Evolutionary conservation across 164 flowering plant species (phyloP), one percentile per base, ranked within the genome.

Genomic region (Cinnamomum micranthum): DNA sequence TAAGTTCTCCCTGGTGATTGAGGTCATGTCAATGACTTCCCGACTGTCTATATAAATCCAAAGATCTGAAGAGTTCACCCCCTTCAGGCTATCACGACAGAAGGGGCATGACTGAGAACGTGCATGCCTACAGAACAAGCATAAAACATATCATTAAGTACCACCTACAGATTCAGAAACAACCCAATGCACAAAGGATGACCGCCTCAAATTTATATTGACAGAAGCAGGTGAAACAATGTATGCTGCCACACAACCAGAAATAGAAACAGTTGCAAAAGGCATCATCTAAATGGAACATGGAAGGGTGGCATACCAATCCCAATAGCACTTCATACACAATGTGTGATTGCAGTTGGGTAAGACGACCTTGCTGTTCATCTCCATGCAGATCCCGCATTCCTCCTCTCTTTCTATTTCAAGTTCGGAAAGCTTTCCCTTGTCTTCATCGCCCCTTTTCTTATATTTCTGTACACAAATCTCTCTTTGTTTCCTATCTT

Each of bases 371-470:
- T 87, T 95, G 78, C 82, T 85, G 72, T 84, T 81, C 75, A 86
- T 74, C 85, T 95, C 97, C 97, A 95, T 83, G 85, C 98, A 95
- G 69, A 95, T 92, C 5, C 93, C 95, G 77, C 97, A 95, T 74
- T 95, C 97, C 75, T 90, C 93, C 50, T 95, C 98, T 76, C 93
- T 88, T 76, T 93, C 98, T 3, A 85, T 47, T 70, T 95, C 97
- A 41, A 88, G 71, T 78, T 87, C 93, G 31, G 92, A 84, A 27
- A 89, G 79, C 80, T 89, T 87, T 17, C 89, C 92, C 74, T 85
- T 89, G 68, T 85, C 80, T 76, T 76, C 65, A 7, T 82, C 86
- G 73, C 84, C 86, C 79, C 79, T 88, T 60, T 80, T 89, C 69
- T 58, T 86, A 77, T 90, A 95, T 74, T 86, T 95, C 47, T 81